Evolutionary conservation across 495 filamentous ascomycete species (phyloP), one percentile per base, ranked within the genome.

Genomic region (Hypoxylon fuscum): DNA sequence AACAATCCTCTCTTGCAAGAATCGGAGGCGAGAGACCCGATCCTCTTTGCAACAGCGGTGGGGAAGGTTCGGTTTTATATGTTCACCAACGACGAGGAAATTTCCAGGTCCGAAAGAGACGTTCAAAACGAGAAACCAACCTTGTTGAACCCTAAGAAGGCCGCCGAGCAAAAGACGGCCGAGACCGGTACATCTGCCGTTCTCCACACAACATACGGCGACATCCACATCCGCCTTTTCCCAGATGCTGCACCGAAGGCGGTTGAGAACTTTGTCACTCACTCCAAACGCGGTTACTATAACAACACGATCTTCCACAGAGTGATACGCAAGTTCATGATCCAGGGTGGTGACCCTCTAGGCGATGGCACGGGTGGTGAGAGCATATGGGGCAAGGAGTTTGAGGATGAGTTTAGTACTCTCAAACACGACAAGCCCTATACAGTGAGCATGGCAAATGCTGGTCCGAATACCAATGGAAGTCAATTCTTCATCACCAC

Each of bases 401-500:
- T 99, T 72, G 90, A 90, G 70, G 95, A 98, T 72, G 95, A 98
- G 69, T 96, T 98, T 68, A 91, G 90, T 40, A 90, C 83, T 7
- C 76, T 98, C 62, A 92, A 89, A 69, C 95, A 98, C 64, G 96
- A 98, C 76, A 96, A 96, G 75, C 88, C 96, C 1, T 98, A 97
- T 71, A 98, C 94, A 2, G 79, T 98, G 27, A 92, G 89, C 59
- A 98, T 97, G 94, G 95, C 95, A 6, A 99, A 99, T 74, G 94
- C 95, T 0, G 95, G 95, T 0, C 90, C 91, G 0, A 95, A 87
- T 57, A 88, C 84, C 14, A 87, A 87, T 59, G 85, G 84, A 15
- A 91, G 88, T 58, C 95, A 99, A 75, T 99, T 99, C 75, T 99
- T 99, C 65, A 96, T 99, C 58, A 98, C 95, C 5, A 97, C 95